Evolutionary conservation across 805 yeast species (phyloP).

Genomic region (Metschnikowia colocasiae): DNA sequence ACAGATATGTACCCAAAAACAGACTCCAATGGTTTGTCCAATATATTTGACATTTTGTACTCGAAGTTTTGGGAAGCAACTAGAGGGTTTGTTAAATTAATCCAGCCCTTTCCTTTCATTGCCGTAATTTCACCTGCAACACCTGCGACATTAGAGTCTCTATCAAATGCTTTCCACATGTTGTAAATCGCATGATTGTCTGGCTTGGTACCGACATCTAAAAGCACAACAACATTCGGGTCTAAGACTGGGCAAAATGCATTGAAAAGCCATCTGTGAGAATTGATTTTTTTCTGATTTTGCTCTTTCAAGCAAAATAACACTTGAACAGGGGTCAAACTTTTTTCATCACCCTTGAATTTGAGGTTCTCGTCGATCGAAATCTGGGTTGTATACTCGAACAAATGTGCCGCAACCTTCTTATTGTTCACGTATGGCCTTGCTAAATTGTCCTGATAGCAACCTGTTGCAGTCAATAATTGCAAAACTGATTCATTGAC

Average conservation of each 20-base stretch:
- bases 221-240: constrained; percentile 82
- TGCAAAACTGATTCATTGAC: constrained; percentile 82
- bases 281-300: constrained; percentile 90
- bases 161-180: constrained; percentile 95
- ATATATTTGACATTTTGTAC: constrained; percentile 92
- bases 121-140: constrained; percentile 98
- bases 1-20: constrained; percentile 91
- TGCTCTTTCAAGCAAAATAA: constrained; percentile 89
- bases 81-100: constrained; percentile 77
- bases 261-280: constrained; percentile 96
- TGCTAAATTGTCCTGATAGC: constrained; percentile 96
- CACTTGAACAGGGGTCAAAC: constrained; percentile 91
- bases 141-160: constrained; percentile 96
- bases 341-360: constrained; percentile 86
- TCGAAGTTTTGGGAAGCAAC: constrained; percentile 97
- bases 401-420: constrained; percentile 88
- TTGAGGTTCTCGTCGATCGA: constrained; percentile 86
- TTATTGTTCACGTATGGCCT: constrained; percentile 89
- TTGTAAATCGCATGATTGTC: constrained; percentile 84
- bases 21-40: constrained; percentile 92
- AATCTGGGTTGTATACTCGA: constrained; percentile 94
- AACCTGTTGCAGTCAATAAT: constrained; percentile 89
- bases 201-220: constrained; percentile 99
- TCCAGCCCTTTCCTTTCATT: constrained; percentile 87
- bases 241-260: constrained; percentile 89